phyloP scores from a whole-genome alignment of 208 protist genomes.

The Trypanosoma theileri region DNA sequence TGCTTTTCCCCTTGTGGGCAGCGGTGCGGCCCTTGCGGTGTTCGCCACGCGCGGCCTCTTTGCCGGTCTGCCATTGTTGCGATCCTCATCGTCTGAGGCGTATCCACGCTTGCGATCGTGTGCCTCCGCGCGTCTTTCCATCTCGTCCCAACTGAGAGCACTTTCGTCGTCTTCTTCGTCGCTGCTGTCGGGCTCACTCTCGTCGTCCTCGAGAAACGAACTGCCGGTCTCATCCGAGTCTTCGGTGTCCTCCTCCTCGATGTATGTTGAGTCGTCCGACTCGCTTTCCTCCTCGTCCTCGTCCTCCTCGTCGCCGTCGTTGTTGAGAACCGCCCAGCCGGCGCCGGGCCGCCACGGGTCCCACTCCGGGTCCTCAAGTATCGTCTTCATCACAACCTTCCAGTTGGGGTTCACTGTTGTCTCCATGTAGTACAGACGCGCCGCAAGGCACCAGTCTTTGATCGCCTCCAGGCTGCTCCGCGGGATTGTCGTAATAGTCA shows the following conservation, averaged over 20 bases:
- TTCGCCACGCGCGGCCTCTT: conserved; percentile 38
- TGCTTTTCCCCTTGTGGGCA: conserved; percentile 14
- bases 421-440: conserved; percentile 85
- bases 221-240: conserved; percentile 49
- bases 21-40: conserved; percentile 11
- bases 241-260: conserved; percentile 80
- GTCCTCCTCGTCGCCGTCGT: conserved; percentile 83
- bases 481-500: conserved; percentile 69
- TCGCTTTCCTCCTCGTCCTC: conserved; percentile 64
- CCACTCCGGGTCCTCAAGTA: conserved; percentile 86
- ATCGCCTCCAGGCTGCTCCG: conserved; percentile 52
- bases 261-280: conserved; percentile 78
- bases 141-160: conserved; percentile 78
- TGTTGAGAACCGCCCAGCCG: conserved; percentile 72
- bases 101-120: conserved; percentile 64
- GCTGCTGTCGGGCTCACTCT: conserved; percentile 32
- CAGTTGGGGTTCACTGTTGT: conserved; percentile 79
- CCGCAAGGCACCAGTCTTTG: conserved; percentile 83
- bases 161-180: conserved; percentile 63
- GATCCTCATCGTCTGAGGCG: conserved; percentile 63
- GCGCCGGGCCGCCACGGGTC: conserved; percentile 70
- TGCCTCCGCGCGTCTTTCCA: conserved; percentile 76
- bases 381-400: conserved; percentile 77
- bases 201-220: conserved; percentile 82
- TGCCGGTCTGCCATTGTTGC: conserved; percentile 28